Base-by-base conservation (phyloP, 2,329 filamentous ascomycete genomes). In the Aspergillus neotritici region DNA sequence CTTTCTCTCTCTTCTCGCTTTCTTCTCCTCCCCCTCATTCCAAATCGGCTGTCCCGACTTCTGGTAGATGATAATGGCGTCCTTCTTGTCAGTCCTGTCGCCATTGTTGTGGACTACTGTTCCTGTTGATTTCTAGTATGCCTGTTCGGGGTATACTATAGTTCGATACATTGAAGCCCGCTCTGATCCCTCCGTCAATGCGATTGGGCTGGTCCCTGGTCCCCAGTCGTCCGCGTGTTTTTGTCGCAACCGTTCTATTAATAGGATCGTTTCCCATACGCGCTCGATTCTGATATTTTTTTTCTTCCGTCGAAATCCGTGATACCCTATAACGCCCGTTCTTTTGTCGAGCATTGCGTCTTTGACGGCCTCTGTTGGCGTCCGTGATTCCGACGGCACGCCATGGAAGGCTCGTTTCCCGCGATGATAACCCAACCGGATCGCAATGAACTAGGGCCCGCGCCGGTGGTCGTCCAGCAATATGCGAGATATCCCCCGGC, bases 401-500 rank as follows among this genome's bases (percentile, higher is more conserved):
- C 42, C 9, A 68, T 67, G 64, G 60, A 66, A 49, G 41, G 45
- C 31, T 51, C 62, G 3, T 65, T 63, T 44, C 49, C 61, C n/a
- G 46, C 45, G 29, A 51, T 58, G 37, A 57, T 56, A 38, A 62
- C 60, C 34, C 57, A 56, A 9, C 36, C 54, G 25, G 60, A 55
- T 16, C 51, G 54, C 12, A 49, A 46, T 29, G 61, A 62, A 17
- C 44, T 61, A 35, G 50, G 49, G 40, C 48, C 46, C 13, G 48
- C 52, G 33, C 59, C 57, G 28, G 56, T 64, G 46, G 59, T 66
- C 28, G 54, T 66, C 44, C 65, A 66, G 45, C 65, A 67, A 43
- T 68, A 66, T 57, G 63, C 65, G 12, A 58, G 62, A 43, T 68
- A 66, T 49, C 58, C 65, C 25, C 32, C 63, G 12, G 50, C 55